A percentile compares a stretch with the other conserved stretches of the same genome.
Conservation (phyloP, 768 basidiomycete species). For the Kwoniella europaea region DNA sequence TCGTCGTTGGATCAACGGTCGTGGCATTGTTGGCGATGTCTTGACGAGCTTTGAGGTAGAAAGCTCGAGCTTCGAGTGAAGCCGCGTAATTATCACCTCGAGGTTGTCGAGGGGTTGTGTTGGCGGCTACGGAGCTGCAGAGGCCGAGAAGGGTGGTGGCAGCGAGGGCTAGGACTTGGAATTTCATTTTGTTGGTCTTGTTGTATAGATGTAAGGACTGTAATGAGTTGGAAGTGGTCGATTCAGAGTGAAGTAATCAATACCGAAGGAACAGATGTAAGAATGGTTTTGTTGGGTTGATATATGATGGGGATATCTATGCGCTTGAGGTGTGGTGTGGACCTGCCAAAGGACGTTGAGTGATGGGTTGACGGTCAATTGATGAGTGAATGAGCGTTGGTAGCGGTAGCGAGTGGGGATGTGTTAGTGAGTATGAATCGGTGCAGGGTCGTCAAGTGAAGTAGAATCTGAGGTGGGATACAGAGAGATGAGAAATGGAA, state of each 20-base stretch:
- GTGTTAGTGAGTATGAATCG: not conserved
- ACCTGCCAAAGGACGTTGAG: constrained; percentile 25
- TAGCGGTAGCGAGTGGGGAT: not conserved
- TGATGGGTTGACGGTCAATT: not conserved
- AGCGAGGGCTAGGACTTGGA: constrained; percentile 11
- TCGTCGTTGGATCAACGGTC: not conserved
- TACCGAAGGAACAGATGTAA: not conserved
- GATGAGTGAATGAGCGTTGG: not conserved
- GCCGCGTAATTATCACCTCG: not conserved
- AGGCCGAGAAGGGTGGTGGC: constrained; percentile 15
- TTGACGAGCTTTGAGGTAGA: constrained; percentile 19
- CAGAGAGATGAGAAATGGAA: constrained; percentile 5
- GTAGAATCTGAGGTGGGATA: not conserved
- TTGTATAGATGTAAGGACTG: constrained; percentile 5
- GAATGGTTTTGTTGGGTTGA: not conserved
- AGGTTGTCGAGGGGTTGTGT: constrained; percentile 1
- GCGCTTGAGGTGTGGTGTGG: constrained; percentile 8
- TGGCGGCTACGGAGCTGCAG: constrained; percentile 12
- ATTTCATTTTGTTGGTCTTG: constrained; percentile 13
- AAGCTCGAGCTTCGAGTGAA: constrained; percentile 1
- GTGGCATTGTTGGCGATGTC: constrained; percentile 4
- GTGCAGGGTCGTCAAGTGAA: not conserved
- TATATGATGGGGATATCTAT: not conserved
- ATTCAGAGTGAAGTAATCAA: not conserved
- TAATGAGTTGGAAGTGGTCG: not conserved